phyloP scores from a whole-genome alignment of 169 alveolate genomes.

The Plasmodium reichenowi region DNA sequence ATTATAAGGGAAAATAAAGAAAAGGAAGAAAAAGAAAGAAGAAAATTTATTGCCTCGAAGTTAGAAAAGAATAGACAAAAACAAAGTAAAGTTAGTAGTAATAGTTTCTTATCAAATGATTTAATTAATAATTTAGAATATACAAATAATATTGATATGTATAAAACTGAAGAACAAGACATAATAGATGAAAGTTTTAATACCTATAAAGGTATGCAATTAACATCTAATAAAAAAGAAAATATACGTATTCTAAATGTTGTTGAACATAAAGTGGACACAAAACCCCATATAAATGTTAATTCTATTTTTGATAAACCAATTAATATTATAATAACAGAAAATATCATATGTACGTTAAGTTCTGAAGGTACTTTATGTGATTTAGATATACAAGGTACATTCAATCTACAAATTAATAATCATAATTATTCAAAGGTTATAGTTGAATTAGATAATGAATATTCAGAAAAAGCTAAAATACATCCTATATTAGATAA shows the following conservation, averaged over 20 bases:
- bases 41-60: slow-evolving; percentile 91
- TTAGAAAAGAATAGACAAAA: slow-evolving; percentile 90
- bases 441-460: slow-evolving; percentile 65
- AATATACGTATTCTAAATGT: slow-evolving; percentile 60
- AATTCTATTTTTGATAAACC: slow-evolving; percentile 67
- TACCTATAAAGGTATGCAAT: slow-evolving; percentile 58
- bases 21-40: slow-evolving; percentile 92
- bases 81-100: slow-evolving; percentile 61
- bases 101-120: slow-evolving; percentile 46
- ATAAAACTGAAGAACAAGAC: slow-evolving; percentile 40
- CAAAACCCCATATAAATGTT: slow-evolving; percentile 61
- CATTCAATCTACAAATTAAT: slow-evolving; percentile 69
- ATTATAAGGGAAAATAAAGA: slow-evolving; percentile 83
- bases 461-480: slow-evolving; percentile 70
- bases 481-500: slow-evolving; percentile 75
- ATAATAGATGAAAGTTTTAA: slow-evolving; percentile 47
- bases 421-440: slow-evolving; percentile 62
- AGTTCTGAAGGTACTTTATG: slow-evolving; percentile 77
- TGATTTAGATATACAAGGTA: slow-evolving; percentile 76
- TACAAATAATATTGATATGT: slow-evolving; percentile 26
- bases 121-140: slow-evolving; percentile 27
- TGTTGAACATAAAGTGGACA: slow-evolving; percentile 32
- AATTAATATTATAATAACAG: slow-evolving; percentile 41
- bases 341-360: slow-evolving; percentile 58
- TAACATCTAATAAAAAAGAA: slow-evolving; percentile 16